A percentile compares a stretch with the other conserved stretches of the same genome.
Evolutionary conservation across 1,284 basidiomycete species (phyloP).

Genomic region (Exobasidium rhododendri): DNA sequence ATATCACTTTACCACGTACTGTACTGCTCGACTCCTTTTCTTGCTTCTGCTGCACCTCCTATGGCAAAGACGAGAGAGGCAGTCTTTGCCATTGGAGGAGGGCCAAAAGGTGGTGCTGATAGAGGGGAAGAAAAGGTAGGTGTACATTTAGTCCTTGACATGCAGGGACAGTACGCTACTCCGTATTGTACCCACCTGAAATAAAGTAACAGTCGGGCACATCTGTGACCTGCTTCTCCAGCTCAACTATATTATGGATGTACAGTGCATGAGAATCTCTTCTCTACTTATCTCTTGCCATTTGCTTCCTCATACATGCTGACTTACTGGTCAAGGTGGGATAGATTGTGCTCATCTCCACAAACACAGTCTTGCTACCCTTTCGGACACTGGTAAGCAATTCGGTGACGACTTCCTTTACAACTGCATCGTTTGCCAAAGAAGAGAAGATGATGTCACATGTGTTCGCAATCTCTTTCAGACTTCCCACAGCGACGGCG

Average conservation of each 20-base stretch:
- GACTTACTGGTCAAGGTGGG: slow-evolving; percentile 23
- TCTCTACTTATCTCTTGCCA: no score
- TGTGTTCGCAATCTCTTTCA: slow-evolving; percentile 63
- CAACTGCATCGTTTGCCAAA: slow-evolving; percentile 70
- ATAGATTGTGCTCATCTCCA: slow-evolving; percentile 40
- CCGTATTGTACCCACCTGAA: slow-evolving; percentile 57
- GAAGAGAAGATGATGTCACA: slow-evolving; percentile 79
- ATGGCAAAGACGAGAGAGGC: slow-evolving; percentile 73
- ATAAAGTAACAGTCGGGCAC: slow-evolving; percentile 68
- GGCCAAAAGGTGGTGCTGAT: slow-evolving; percentile 69
- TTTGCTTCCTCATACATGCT: no score
- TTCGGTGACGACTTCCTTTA: slow-evolving; percentile 66
- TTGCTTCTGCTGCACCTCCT: slow-evolving; percentile 77
- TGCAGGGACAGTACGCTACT: no score
- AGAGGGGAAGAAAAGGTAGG: neutral
- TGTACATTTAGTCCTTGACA: no score
- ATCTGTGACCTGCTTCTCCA: slow-evolving; percentile 68
- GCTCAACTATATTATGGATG: slow-evolving; percentile 58
- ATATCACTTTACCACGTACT: no score
- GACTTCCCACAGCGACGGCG: slow-evolving; percentile 62
- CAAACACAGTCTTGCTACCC: slow-evolving; percentile 47
- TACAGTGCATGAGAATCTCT: no score
- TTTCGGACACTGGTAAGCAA: slow-evolving; percentile 58
- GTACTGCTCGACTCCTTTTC: slow-evolving; percentile 73
- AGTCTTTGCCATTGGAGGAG: slow-evolving; percentile 62